These are phyloP conservation scores for Cercophora samala DNA, from an alignment of 495 filamentous ascomycete genomes.

Conservation along the genomic window DNA sequence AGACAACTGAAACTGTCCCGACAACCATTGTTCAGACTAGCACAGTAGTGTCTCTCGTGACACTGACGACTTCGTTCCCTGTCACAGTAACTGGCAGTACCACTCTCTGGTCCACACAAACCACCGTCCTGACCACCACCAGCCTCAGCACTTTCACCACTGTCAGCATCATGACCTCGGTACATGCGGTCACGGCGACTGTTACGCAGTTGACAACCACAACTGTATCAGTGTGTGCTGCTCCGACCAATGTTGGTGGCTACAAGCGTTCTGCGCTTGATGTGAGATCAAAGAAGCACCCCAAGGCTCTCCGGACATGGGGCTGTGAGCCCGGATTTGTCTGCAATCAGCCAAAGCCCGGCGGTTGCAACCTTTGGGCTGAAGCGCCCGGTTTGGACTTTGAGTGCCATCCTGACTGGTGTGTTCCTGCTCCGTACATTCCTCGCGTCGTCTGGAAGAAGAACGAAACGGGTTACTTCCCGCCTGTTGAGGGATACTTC, in stretches of 20 bases:
- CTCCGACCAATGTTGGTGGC: constrained; percentile 22
- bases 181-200: constrained; percentile 19
- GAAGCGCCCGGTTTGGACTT: constrained; percentile 52
- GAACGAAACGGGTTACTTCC: constrained; percentile 48
- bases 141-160: constrained; percentile 26
- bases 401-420: constrained; percentile 53
- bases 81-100: constrained; percentile 29
- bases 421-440: constrained; percentile 46
- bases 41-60: constrained; percentile 17
- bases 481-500: constrained; percentile 56
- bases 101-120: constrained; percentile 27
- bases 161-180: constrained; percentile 28
- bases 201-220: constrained; percentile 34
- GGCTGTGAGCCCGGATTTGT: constrained; percentile 63
- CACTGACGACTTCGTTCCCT: constrained; percentile 27
- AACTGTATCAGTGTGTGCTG: constrained; percentile 32
- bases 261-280: constrained; percentile 14
- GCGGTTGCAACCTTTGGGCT: constrained; percentile 52
- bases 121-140: constrained; percentile 25
- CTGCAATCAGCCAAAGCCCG: constrained; percentile 50
- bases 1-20: constrained; percentile 15
- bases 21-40: constrained; percentile 20
- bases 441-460: constrained; percentile 40
- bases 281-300: constrained; percentile 14
- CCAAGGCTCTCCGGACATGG: constrained; percentile 44